These are phyloP conservation scores for Amoeboaphelidium protococcarum DNA, from an alignment of 371 early-diverging fungal genomes.

Conservation along the genomic window DNA sequence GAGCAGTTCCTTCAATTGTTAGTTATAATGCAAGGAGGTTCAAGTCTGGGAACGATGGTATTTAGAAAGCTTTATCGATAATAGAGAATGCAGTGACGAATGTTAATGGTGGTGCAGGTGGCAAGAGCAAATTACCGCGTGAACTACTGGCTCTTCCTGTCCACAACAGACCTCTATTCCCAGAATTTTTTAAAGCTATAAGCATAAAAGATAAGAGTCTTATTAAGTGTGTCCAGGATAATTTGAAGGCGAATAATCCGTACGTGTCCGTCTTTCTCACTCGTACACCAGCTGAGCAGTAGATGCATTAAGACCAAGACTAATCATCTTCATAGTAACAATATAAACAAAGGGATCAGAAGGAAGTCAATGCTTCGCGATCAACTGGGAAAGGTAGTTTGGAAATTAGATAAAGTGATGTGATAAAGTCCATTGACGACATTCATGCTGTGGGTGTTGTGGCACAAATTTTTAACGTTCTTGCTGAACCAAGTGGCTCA, in stretches of 20 bases:
- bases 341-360: background rate
- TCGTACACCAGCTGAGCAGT: too few species aligned
- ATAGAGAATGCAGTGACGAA: too few species aligned
- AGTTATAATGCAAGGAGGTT: too few species aligned
- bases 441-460: slow-evolving; percentile 80
- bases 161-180: slow-evolving; percentile 59
- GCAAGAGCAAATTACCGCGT: too few species aligned
- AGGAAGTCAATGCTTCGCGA: too few species aligned
- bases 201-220: slow-evolving; percentile 77
- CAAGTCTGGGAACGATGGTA: too few species aligned
- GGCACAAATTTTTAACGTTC: slow-evolving; percentile 80
- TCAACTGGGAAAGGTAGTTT: too few species aligned
- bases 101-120: too few species aligned
- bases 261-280: slow-evolving; percentile 79
- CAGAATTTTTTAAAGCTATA: slow-evolving; percentile 87
- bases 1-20: too few species aligned
- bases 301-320: background rate
- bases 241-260: slow-evolving; percentile 50
- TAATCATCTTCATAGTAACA: background rate
- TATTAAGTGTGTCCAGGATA: slow-evolving; percentile 63
- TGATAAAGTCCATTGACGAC: slow-evolving; percentile 38
- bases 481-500: slow-evolving; percentile 40
- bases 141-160: too few species aligned
- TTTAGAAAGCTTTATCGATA: too few species aligned
- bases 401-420: too few species aligned